Base-by-base conservation (phyloP, 2,329 filamentous ascomycete genomes). In the Pseudomassariella vexata region DNA sequence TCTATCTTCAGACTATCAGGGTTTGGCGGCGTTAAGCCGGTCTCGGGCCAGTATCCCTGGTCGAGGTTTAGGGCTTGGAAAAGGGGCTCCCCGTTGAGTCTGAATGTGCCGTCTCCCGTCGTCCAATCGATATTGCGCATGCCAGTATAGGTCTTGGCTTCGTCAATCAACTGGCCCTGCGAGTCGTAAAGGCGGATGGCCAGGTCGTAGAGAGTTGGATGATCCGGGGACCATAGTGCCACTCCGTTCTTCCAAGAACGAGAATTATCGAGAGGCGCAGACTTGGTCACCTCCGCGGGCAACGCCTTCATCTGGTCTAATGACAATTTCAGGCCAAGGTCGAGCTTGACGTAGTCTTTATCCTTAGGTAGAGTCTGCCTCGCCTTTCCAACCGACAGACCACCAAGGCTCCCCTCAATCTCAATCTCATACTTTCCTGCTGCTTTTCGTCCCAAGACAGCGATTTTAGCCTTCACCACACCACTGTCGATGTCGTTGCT, bases 21-120 rank as follows among this genome's bases (percentile, higher is more conserved):
- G 0, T 61, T 61, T 0, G 74, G 73, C 1, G 75, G 73, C 4
- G 76, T 79, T 59, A 79, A 66, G 39, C 76, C 67, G 0, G 74
- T 76, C 3, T 68, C 59, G 1, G 72, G 73, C 76, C 76, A 79
- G 57, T 79, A 79, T 24, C 76, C 75, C 51, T 79, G 75, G 50
- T 79, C 76, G 9, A 80, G 63, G 29, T 67, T 65, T 2, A 79
- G 57, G 9, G 70, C 66, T 48, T 79, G 76, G 60, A 80, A 80
- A 41, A 74, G 68, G 3, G 75, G 74, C 34, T 59, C 62, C 36
- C 63, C 66, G 48, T 80, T 79, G 15, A 79, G 63, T 6, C 70
- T 62, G 60, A 81, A 76, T 0, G 73, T 70, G 1, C 71, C 65
- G 39, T 79, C 71, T 3, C 70, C 72, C 7, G 53, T 62, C 12